Evolutionary conservation across 2,329 filamentous ascomycete species (phyloP).

Genomic region (Aspergillus spinulosporus): DNA sequence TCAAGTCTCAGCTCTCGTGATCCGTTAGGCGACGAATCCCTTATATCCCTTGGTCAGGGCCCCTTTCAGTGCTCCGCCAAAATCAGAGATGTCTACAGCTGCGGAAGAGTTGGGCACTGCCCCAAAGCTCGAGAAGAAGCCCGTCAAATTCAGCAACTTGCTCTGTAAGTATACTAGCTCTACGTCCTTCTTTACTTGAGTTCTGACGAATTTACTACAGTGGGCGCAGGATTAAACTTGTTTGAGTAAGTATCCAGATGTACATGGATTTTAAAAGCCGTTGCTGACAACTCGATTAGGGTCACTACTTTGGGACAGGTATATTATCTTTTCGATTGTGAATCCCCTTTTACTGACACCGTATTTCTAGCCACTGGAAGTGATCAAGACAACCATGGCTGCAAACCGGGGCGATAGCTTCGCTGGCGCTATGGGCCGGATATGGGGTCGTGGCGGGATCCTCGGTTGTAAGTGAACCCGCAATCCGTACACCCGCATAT

Average conservation of each 20-base stretch:
- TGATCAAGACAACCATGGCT: slow-evolving; percentile 99
- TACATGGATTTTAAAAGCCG: not conserved
- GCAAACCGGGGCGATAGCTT: slow-evolving; percentile 92
- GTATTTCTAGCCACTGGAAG: slow-evolving; percentile 78
- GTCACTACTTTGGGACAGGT: slow-evolving; percentile 70
- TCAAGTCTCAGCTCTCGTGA: slow-evolving; percentile 14
- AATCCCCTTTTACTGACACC: not conserved
- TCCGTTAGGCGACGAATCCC: slow-evolving; percentile 74
- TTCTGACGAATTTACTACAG: slow-evolving; percentile 37
- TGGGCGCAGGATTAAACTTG: slow-evolving; percentile 91
- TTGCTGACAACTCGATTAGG: slow-evolving; percentile 37
- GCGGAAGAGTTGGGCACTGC: slow-evolving; percentile 54
- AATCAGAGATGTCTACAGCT: slow-evolving; percentile 57
- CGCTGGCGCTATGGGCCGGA: slow-evolving; percentile 73
- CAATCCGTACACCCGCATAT: slow-evolving; percentile 9
- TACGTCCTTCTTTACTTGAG: slow-evolving; percentile 18
- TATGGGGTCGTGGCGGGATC: slow-evolving; percentile 91
- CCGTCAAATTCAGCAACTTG: slow-evolving; percentile 99
- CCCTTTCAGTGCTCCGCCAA: slow-evolving; percentile 58
- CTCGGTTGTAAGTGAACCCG: slow-evolving; percentile 74
- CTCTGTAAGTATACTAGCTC: slow-evolving; percentile 57
- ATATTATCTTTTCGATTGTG: slow-evolving; percentile 20
- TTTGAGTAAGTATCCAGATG: slow-evolving; percentile 67
- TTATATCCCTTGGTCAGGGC: slow-evolving; percentile 98
- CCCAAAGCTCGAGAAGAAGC: slow-evolving; percentile 89